phyloP scores from a whole-genome alignment of 129 eudicot species.

The Chrysanthemum seticuspe region DNA sequence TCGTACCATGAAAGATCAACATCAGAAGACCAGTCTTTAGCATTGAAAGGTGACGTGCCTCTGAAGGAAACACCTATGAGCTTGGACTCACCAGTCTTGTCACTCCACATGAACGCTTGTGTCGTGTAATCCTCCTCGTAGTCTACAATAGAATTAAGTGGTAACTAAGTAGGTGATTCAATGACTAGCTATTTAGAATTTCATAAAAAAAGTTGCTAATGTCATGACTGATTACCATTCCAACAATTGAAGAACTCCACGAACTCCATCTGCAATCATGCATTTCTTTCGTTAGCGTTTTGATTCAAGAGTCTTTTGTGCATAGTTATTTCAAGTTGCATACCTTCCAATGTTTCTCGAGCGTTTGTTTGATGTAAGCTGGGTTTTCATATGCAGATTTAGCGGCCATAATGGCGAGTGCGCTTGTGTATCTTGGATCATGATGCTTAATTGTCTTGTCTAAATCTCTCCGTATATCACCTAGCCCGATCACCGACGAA shows the following conservation, averaged over 20 bases:
- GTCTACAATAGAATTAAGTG: slow-evolving; percentile 24
- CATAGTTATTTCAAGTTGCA: background rate
- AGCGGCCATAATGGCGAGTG: slow-evolving; percentile 63
- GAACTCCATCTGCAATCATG: slow-evolving; percentile 57
- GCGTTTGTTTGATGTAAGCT: slow-evolving; percentile 39
- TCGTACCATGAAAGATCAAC: slow-evolving; percentile 62
- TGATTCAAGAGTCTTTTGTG: no score
- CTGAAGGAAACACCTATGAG: slow-evolving; percentile 59
- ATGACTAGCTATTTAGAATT: no score
- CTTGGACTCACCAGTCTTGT: slow-evolving; percentile 29
- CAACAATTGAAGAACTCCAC: slow-evolving; percentile 44
- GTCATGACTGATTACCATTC: slow-evolving; percentile 41
- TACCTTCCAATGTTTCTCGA: slow-evolving; percentile 66
- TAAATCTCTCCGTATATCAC: slow-evolving; percentile 41
- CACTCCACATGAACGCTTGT: slow-evolving; percentile 57
- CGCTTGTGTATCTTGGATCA: slow-evolving; percentile 45
- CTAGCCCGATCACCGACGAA: slow-evolving; percentile 25
- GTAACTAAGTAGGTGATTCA: no score
- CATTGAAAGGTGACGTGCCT: slow-evolving; percentile 64
- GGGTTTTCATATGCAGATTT: slow-evolving; percentile 65
- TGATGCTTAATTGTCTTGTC: slow-evolving; percentile 46
- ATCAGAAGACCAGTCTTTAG: slow-evolving; percentile 59
- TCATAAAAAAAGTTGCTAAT: background rate
- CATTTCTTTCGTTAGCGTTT: background rate
- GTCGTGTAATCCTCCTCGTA: slow-evolving; percentile 42